These are phyloP conservation scores for Exophiala phaeomuriformis DNA, from an alignment of 2,329 filamentous ascomycete species.

Conservation along the genomic window DNA sequence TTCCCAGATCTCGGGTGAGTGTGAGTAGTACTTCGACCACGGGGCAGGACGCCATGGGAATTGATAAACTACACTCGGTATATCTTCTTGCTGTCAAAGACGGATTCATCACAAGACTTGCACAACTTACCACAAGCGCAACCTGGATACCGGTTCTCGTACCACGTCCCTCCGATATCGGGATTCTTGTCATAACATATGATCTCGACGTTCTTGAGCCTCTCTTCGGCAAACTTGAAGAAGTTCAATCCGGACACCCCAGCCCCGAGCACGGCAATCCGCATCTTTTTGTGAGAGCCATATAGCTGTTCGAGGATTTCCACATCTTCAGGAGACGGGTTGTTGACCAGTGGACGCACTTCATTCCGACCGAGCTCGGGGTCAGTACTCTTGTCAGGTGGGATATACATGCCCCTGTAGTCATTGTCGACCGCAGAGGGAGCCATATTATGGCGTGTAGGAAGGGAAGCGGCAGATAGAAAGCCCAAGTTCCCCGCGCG, in stretches of 20 bases:
- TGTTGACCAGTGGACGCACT: slow-evolving; percentile 10
- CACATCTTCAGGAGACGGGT: slow-evolving; percentile 10
- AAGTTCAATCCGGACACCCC: slow-evolving; percentile 22
- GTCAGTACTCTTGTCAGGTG: slow-evolving; percentile 8
- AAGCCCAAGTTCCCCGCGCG: not conserved
- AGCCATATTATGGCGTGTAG: slow-evolving; percentile 2
- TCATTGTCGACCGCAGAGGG: slow-evolving; percentile 9
- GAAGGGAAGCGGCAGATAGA: not conserved
- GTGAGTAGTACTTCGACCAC: slow-evolving; percentile 27
- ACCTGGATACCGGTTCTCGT: slow-evolving; percentile 40
- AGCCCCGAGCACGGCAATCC: slow-evolving; percentile 22
- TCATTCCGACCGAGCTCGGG: slow-evolving; percentile 1
- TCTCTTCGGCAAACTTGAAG: slow-evolving; percentile 13
- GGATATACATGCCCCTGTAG: slow-evolving; percentile 15
- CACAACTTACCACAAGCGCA: slow-evolving; percentile 32
- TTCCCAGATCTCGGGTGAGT: slow-evolving; percentile 28
- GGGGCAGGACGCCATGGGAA: slow-evolving; percentile 32
- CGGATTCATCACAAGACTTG: not conserved
- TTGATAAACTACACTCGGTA: slow-evolving; percentile 31
- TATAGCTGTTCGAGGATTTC: slow-evolving; percentile 16
- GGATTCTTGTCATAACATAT: slow-evolving; percentile 32
- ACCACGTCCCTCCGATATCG: slow-evolving; percentile 35
- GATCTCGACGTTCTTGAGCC: slow-evolving; percentile 23
- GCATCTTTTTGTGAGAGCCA: slow-evolving; percentile 20
- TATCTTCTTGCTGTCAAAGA: not conserved